Conservation (phyloP, 1,139 yeast species). For the Diutina sp. region DNA sequence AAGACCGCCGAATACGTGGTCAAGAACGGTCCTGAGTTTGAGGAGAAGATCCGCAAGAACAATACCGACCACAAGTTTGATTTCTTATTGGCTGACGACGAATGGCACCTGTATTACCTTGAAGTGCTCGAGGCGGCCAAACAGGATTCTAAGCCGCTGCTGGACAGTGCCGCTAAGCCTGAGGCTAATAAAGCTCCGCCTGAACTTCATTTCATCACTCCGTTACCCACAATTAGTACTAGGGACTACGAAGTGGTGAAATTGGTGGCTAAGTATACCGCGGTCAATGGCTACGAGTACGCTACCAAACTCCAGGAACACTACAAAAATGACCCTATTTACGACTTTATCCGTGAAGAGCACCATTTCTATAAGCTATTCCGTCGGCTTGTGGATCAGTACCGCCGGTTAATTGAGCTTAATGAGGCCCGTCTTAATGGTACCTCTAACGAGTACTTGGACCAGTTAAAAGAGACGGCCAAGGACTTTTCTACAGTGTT, state of each 20-base stretch:
- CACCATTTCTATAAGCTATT: conserved; percentile 58
- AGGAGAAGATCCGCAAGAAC: conserved; percentile 38
- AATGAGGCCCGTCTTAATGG: background rate
- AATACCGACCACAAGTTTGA: conserved; percentile 36
- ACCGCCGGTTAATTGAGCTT: conserved; percentile 22
- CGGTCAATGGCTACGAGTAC: conserved; percentile 38
- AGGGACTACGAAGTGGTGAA: conserved; percentile 61
- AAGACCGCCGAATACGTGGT: conserved; percentile 63
- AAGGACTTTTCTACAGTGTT: conserved; percentile 35
- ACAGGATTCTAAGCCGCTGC: background rate
- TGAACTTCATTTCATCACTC: conserved; percentile 32
- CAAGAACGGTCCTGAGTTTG: conserved; percentile 59
- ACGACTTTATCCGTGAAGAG: conserved; percentile 47
- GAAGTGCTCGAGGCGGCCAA: background rate
- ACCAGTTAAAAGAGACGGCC: conserved; percentile 6
- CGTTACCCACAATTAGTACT: conserved; percentile 43
- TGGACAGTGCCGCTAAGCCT: background rate
- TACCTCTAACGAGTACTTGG: conserved; percentile 3
- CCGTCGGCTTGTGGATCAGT: conserved; percentile 41
- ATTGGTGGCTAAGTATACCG: conserved; percentile 58
- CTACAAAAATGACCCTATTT: conserved; percentile 28
- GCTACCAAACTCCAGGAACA: conserved; percentile 20
- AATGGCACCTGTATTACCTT: conserved; percentile 43
- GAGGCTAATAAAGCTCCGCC: conserved; percentile 13
- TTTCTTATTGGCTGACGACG: conserved; percentile 43